phyloP scores from a whole-genome alignment of 2,329 filamentous ascomycete species.

The Uncinocarpus reesii region DNA sequence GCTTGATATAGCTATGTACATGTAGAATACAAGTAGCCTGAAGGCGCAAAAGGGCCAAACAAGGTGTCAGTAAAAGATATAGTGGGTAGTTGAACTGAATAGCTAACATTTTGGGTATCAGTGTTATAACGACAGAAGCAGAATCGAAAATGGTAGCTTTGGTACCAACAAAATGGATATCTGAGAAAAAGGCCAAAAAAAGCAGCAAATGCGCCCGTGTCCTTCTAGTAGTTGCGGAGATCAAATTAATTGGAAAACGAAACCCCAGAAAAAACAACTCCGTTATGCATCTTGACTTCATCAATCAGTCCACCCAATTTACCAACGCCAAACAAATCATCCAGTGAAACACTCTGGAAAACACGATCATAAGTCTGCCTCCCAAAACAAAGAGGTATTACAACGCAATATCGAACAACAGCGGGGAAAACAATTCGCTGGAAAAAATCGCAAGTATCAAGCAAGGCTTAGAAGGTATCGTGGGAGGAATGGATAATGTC shows the following conservation, averaged over 20 bases:
- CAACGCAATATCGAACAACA: not conserved
- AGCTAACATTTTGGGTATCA: slow-evolving; percentile 8
- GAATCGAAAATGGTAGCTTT: not conserved
- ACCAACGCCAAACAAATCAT: not conserved
- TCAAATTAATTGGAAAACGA: not conserved
- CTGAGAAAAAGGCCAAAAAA: not conserved
- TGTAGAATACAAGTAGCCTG: not conserved
- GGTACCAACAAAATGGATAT: not conserved
- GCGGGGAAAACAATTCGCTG: not conserved
- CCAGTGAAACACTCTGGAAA: not conserved
- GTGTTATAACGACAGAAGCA: slow-evolving; percentile 1
- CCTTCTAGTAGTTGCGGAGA: not conserved
- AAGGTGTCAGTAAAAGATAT: too few relatives aligned
- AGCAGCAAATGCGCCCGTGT: slow-evolving; percentile 7
- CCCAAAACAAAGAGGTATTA: slow-evolving; percentile 2
- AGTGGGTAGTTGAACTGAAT: not conserved
- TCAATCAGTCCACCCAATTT: slow-evolving; percentile 3
- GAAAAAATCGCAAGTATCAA: not conserved
- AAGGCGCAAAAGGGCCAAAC: too few relatives aligned
- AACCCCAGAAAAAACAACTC: slow-evolving; percentile 1
- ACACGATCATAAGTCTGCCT: not conserved
- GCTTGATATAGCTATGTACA: not conserved
- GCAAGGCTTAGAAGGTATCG: not conserved
- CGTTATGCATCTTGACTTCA: slow-evolving; percentile 4
- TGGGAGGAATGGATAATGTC: not conserved